These are phyloP conservation scores for Fraxinus floribunda DNA, from an alignment of 305 asterid species.

Conservation along the genomic window DNA sequence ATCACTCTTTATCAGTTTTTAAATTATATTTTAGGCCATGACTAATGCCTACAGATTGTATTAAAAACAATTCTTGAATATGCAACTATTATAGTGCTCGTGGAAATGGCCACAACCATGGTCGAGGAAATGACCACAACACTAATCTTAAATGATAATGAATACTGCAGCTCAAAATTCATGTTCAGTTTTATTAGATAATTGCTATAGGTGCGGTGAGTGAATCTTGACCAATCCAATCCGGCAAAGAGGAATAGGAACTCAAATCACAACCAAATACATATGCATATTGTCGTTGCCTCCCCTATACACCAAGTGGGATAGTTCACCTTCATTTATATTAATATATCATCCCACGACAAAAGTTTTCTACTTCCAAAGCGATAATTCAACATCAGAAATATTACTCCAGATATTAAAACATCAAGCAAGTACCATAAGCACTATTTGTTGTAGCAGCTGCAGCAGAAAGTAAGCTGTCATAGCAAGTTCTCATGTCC, in stretches of 20 bases:
- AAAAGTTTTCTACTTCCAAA: background rate
- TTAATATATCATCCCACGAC: background rate
- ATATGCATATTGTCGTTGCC: background rate
- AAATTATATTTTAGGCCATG: background rate
- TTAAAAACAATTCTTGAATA: background rate
- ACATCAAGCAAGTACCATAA: constrained; percentile 58
- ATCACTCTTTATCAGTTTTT: background rate
- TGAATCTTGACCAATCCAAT: background rate
- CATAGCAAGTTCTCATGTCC: constrained; percentile 88
- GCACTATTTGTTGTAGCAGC: constrained; percentile 94
- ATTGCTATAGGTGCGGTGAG: background rate
- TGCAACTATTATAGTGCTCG: background rate
- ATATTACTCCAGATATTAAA: constrained; percentile 14
- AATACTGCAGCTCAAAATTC: background rate
- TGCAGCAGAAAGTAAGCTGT: constrained; percentile 89
- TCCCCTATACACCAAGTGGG: background rate
- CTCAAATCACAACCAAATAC: background rate
- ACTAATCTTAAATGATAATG: background rate
- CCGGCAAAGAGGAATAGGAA: background rate
- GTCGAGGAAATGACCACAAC: background rate
- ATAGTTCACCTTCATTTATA: background rate
- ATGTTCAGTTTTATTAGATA: background rate
- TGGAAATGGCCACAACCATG: background rate
- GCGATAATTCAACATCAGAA: constrained; percentile 14
- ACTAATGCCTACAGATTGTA: background rate